Evolutionary conservation across 805 yeast genomes (phyloP).

Genomic region (Candida germanica): DNA sequence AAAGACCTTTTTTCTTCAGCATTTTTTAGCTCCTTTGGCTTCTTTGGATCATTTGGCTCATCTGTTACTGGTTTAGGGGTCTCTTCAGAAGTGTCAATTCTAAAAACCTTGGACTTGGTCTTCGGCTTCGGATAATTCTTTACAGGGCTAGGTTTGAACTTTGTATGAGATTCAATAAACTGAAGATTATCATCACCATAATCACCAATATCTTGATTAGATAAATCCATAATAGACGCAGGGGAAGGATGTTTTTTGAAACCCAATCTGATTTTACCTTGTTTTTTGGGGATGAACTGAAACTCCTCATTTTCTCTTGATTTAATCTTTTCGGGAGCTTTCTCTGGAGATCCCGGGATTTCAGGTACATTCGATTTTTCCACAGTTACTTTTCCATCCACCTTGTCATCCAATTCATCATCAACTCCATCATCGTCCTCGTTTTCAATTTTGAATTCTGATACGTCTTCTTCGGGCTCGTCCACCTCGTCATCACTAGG

Average conservation of each 20-base stretch:
- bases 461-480: background rate
- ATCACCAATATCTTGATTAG: slow-evolving; percentile 33
- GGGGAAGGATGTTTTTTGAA: slow-evolving; percentile 13
- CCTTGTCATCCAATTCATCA: slow-evolving; percentile 1
- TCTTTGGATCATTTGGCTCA: background rate
- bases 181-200: slow-evolving; percentile 32
- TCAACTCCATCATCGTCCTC: background rate
- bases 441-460: background rate
- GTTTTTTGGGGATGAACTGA: slow-evolving; percentile 20
- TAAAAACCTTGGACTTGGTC: slow-evolving; percentile 6
- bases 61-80: background rate
- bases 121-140: slow-evolving; percentile 3
- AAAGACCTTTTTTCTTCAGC: background rate
- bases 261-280: slow-evolving; percentile 18
- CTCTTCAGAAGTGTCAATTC: slow-evolving; percentile 3
- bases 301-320: background rate
- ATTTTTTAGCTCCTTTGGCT: background rate
- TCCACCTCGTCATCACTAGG: background rate
- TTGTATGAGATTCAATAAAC: slow-evolving; percentile 18
- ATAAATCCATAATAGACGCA: slow-evolving; percentile 20
- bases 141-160: slow-evolving; percentile 3
- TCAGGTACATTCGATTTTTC: background rate
- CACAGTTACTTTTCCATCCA: background rate
- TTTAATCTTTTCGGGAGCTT: too few species aligned
- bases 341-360: too few species aligned